Evolutionary conservation across 1,284 basidiomycete genomes (phyloP), one percentile per base, ranked within the genome.

Genomic region (Microbotryum saponariae): DNA sequence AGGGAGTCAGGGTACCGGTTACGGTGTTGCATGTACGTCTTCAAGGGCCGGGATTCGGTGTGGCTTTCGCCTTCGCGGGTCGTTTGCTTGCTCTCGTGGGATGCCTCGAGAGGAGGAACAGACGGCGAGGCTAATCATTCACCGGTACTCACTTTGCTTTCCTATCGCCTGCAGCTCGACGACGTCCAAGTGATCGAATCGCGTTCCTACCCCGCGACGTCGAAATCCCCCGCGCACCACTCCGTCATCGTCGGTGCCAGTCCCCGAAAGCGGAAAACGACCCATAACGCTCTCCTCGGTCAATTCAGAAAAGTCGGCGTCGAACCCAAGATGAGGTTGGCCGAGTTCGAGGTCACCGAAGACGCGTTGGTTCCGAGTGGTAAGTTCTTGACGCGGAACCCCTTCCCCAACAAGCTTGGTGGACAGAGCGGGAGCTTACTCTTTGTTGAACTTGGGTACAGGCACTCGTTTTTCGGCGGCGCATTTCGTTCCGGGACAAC

Each of bases 401-500:
- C 25, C 25, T 25, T 25, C 25, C 25, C 25, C 25, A 25, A 25
- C 25, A 25, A 25, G 25, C 25, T 25, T 25, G 25, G 25, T 25
- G 25, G 25, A n/a, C n/a, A 25, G 25, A 25, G 12, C 8, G 14
- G 16, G 21, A 45, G 31, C 44, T 42, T 14, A 44, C 20, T 31
- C 18, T 42, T 18, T 29, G 2, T 61, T 31, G 31, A 31, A 33
- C 29, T 37, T 57, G 18, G 6, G 31, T 49, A 49, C 68, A 91
- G 90, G 94, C 29, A 93, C 93, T 0, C 85, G 84, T 20, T 75
- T 99, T 31, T 92, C 89, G 56, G 91, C 92, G 0, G 82, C 88
- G 49, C 96, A 99, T 77, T 98, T 97, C 74, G 94, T 98, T 18
- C 96, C 96, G 0, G 96, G 96, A 0, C 96, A 98, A 76, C 91